Percentiles rank a stretch among this genome's conserved stretches.
phyloP scores from a whole-genome alignment of 2,329 filamentous ascomycete genomes.

The Davidsoniella australis region DNA sequence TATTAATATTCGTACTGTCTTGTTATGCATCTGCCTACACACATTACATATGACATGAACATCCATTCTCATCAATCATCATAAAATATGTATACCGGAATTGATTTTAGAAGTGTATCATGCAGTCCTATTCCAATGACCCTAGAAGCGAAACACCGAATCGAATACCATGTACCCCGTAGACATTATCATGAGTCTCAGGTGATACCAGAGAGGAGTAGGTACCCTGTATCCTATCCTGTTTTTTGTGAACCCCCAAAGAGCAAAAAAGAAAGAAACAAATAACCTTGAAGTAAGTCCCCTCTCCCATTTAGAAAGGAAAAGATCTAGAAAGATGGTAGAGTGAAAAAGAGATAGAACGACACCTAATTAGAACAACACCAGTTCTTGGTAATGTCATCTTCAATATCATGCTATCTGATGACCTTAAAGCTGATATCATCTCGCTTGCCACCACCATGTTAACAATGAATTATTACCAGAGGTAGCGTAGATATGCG shows the following conservation, averaged over 20 bases:
- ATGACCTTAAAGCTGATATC: not conserved
- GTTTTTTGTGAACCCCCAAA: constrained; percentile 2
- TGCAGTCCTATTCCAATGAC: constrained; percentile 24
- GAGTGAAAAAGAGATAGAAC: not conserved
- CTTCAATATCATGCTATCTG: not conserved
- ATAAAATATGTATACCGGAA: not conserved
- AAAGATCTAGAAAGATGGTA: not conserved
- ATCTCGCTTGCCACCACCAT: not conserved
- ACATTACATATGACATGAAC: not conserved
- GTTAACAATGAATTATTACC: no score
- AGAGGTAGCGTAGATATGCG: no score
- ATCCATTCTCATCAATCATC: not conserved
- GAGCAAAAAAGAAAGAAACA: constrained; percentile 7
- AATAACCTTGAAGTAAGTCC: constrained; percentile 9
- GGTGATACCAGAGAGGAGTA: constrained; percentile 9
- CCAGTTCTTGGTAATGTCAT: not conserved
- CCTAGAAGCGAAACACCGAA: constrained; percentile 24
- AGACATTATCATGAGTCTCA: constrained; percentile 2
- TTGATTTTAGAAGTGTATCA: constrained; percentile 20
- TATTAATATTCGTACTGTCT: no score
- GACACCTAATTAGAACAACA: no score
- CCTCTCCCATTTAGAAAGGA: no score
- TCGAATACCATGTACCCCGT: constrained; percentile 1
- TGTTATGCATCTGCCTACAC: no score
- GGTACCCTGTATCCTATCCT: constrained; percentile 17